Base-by-base conservation (phyloP, 345 rosid genomes). In the Gossypium turneri region DNA sequence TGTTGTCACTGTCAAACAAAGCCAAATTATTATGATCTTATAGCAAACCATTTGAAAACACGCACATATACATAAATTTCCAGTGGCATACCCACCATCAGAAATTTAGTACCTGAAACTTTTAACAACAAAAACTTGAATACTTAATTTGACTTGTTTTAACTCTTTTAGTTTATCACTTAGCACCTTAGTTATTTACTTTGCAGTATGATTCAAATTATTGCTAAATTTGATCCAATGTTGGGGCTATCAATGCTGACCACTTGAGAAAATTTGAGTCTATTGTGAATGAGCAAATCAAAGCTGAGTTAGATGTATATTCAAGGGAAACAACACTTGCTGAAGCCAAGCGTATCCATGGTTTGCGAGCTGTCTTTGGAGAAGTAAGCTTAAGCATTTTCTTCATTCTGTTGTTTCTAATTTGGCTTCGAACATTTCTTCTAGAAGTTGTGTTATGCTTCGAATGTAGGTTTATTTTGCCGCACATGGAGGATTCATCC, bases 271-370 rank as follows among this genome's bases (percentile, higher is more conserved):
- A 76, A 85, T 86, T 91, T 22, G 98, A 95, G 84, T 76, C 87
- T 62, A 93, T 95, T 79, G 98, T 95, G 58, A 95, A 90, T 17
- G 87, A 88, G 70, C 97, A 95, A 85, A 91, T 95, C 72, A 83
- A 89, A 83, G 92, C 81, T 62, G 92, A 93, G 80, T 78, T 95
- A 77, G 94, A 84, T 79, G 99, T 95, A 38, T 95, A 34, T 86
- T 82, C 92, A 10, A 89, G 86, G 85, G 96, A 92, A 80, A 84
- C 83, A 16, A 81, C 85, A 11, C 96, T 93, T 76, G 82, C 85
- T 72, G 89, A 95, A 77, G 98, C 97, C 62, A 85, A 34, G 6
- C 38, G 38, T 34, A 34, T 34, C 6, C 4, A 34, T 34, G 6
- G 6, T 34, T 34, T 34, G 6, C 85, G 97, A 74, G 96, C 96